A percentile compares a stretch with the other conserved stretches of the same genome.
phyloP scores from a whole-genome alignment of 2,329 filamentous ascomycete genomes.

The Sclerotinia sclerotiorum region DNA sequence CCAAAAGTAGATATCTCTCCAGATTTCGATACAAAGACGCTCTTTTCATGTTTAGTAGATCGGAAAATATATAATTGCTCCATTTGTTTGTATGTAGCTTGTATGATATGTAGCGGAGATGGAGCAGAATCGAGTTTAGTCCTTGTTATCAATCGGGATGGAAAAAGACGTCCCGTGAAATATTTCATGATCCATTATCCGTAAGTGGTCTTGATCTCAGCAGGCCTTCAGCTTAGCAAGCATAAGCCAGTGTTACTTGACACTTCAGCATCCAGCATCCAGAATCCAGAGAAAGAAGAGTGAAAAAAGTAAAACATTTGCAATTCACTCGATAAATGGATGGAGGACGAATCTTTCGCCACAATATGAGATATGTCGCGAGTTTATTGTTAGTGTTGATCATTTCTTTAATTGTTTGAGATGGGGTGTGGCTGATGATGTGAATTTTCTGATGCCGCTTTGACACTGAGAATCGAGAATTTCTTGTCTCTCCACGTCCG shows the following conservation, averaged over 20 bases:
- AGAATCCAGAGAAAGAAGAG: too few relatives aligned
- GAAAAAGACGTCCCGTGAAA: not conserved
- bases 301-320: not conserved
- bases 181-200: not conserved
- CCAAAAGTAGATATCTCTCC: constrained; percentile 10
- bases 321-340: not conserved
- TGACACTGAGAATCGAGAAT: not conserved
- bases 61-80: constrained; percentile 15
- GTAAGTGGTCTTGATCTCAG: not conserved
- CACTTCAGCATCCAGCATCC: not conserved
- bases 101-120: not conserved
- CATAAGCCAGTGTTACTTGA: not conserved
- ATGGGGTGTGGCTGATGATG: not conserved
- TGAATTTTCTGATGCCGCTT: not conserved
- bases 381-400: not conserved
- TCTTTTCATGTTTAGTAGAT: constrained; percentile 4
- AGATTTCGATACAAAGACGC: constrained; percentile 12
- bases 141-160: not conserved
- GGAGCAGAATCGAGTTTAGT: not conserved
- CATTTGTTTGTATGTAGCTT: not conserved
- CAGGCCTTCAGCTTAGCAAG: not conserved
- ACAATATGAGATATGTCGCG: not conserved
- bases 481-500: constrained; percentile 1
- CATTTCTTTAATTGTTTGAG: not conserved
- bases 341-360: not conserved